Conservation (phyloP, 441 rosid species). For the Melianthus villosus region DNA sequence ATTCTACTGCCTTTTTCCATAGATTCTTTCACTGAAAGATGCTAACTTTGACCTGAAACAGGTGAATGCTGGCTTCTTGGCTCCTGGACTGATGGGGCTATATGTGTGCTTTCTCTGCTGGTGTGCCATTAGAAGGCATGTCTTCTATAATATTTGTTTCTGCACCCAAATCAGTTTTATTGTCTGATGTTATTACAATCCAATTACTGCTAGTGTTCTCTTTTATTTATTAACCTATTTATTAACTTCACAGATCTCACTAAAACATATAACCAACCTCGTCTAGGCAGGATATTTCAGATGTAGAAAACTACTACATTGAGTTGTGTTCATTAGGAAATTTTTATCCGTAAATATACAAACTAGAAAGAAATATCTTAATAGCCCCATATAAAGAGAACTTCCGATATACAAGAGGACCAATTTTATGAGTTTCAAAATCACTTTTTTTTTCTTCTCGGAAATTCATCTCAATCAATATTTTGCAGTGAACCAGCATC, state of each 20-base stretch:
- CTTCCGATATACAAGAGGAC: too few species aligned
- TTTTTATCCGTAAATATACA: background rate
- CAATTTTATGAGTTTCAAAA: too few species aligned
- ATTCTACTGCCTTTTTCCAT: conserved; percentile 2
- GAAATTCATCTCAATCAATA: conserved; percentile 1
- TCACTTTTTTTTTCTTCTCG: too few species aligned
- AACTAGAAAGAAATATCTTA: background rate
- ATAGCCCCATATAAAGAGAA: background rate
- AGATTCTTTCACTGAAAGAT: conserved; percentile 1
- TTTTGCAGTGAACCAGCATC: conserved; percentile 82
- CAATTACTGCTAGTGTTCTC: too few species aligned
- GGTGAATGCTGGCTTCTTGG: conserved; percentile 63
- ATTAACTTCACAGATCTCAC: too few species aligned
- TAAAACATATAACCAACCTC: too few species aligned
- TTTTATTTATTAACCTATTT: too few species aligned
- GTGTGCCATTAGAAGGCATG: conserved; percentile 90
- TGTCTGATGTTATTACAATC: too few species aligned
- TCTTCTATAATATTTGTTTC: conserved; percentile 2
- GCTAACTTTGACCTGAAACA: conserved; percentile 15
- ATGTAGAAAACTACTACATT: too few species aligned
- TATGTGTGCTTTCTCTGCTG: conserved; percentile 82
- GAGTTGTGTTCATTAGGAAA: too few species aligned
- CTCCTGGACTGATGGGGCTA: conserved; percentile 96
- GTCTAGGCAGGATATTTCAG: too few species aligned
- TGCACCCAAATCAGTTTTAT: too few species aligned